These are phyloP conservation scores for Trametes punicea DNA, from an alignment of 768 basidiomycete genomes.

Conservation along the genomic window DNA sequence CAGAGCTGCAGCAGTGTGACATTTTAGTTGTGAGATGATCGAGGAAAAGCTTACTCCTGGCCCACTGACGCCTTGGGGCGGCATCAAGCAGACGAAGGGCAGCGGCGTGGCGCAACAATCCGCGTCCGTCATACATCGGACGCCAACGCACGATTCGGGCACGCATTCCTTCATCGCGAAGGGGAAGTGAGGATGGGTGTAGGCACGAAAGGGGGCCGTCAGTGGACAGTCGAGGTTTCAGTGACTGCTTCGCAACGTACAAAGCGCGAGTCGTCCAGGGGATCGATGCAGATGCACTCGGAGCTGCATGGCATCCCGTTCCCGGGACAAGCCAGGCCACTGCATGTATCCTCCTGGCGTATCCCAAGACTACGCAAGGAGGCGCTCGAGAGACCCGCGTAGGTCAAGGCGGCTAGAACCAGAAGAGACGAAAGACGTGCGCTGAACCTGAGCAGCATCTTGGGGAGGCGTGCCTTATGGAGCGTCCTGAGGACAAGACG, in stretches of 20 bases:
- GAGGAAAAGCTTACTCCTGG: background rate
- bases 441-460: too few species aligned
- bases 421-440: too few species aligned
- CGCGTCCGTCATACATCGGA: background rate
- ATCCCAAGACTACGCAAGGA: background rate
- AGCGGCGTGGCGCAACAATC: conserved; percentile 4
- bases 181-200: background rate
- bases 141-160: background rate
- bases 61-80: background rate
- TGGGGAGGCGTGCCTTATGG: too few species aligned
- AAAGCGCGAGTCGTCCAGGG: background rate
- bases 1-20: background rate
- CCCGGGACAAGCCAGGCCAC: background rate
- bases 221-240: background rate
- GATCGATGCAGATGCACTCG: conserved; percentile 2
- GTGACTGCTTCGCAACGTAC: background rate
- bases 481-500: too few species aligned
- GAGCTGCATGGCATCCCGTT: background rate
- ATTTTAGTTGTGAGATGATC: background rate
- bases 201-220: background rate
- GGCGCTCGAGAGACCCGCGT: background rate
- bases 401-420: background rate
- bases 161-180: conserved; percentile 4
- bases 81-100: background rate
- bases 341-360: background rate